Conservation (phyloP, 2,329 filamentous ascomycete genomes). For the Arthroderma sp. region DNA sequence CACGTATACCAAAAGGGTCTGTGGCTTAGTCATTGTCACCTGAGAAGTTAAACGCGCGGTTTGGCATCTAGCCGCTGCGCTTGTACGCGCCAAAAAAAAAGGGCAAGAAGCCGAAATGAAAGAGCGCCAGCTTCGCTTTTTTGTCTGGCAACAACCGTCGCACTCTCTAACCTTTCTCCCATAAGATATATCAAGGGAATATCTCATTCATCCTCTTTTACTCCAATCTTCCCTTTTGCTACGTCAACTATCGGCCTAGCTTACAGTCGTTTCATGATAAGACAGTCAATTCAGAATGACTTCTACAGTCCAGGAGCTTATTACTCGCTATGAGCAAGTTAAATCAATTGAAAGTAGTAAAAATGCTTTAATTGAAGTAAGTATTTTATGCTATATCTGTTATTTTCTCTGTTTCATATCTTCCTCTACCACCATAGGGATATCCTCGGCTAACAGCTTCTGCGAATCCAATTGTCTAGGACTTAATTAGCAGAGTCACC, state of each 20-base stretch:
- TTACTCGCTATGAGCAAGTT: slow-evolving; percentile 33
- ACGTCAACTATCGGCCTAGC: too few relatives aligned
- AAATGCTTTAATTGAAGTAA: slow-evolving; percentile 36
- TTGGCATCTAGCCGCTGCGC: not conserved
- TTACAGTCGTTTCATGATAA: too few relatives aligned
- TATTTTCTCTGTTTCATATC: not conserved
- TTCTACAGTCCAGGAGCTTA: slow-evolving; percentile 23
- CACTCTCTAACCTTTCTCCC: too few relatives aligned
- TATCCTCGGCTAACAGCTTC: slow-evolving; percentile 1
- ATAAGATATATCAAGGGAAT: too few relatives aligned
- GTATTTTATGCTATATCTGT: not conserved
- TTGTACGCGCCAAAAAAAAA: too few relatives aligned
- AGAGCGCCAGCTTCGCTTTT: too few relatives aligned
- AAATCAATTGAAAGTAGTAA: slow-evolving; percentile 33
- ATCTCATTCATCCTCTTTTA: too few relatives aligned
- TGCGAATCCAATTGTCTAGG: slow-evolving; percentile 19
- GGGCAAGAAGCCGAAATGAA: too few relatives aligned
- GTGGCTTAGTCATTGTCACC: slow-evolving; percentile 5
- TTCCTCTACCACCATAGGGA: slow-evolving; percentile 1
- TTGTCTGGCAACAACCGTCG: too few relatives aligned
- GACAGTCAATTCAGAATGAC: slow-evolving; percentile 4
- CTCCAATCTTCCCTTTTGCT: too few relatives aligned
- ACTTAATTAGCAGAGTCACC: slow-evolving; percentile 32
- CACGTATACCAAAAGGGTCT: slow-evolving; percentile 6
- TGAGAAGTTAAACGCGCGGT: not conserved